Conservation (phyloP, 306 rosid species). For the Elaeagnus macrophylla region DNA sequence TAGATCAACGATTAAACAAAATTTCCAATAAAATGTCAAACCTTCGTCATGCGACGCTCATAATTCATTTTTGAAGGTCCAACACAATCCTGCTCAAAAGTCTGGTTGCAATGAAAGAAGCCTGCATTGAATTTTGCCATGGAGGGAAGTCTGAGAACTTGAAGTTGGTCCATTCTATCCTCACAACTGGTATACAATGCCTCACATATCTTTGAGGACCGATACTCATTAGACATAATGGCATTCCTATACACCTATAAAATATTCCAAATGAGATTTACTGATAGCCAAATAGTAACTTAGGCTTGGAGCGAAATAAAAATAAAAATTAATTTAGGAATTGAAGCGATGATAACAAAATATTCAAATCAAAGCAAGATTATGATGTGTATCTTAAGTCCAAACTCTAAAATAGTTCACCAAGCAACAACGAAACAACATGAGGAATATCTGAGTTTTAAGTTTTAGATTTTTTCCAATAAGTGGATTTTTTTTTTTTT, state of each 20-base stretch:
- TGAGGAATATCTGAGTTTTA: neutral
- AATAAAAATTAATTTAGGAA: too few species aligned
- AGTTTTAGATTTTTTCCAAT: neutral
- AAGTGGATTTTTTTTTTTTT: too few species aligned
- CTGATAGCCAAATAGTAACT: neutral
- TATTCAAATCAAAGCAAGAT: too few species aligned
- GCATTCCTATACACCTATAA: slow-evolving; percentile 52
- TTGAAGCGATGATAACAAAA: too few species aligned
- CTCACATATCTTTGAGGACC: slow-evolving; percentile 86
- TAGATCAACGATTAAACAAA: neutral
- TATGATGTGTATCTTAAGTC: neutral
- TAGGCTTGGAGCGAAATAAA: too few species aligned
- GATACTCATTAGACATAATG: slow-evolving; percentile 56
- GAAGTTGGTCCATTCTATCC: slow-evolving; percentile 90
- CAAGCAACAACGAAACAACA: neutral
- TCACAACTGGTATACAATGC: slow-evolving; percentile 71
- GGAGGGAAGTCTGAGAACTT: slow-evolving; percentile 84
- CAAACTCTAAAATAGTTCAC: neutral
- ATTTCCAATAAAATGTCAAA: slow-evolving; percentile 12
- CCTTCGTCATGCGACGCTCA: slow-evolving; percentile 82
- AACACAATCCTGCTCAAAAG: slow-evolving; percentile 67
- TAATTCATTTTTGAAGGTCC: slow-evolving; percentile 81
- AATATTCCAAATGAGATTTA: slow-evolving; percentile 13
- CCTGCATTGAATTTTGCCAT: slow-evolving; percentile 97
- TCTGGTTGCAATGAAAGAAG: slow-evolving; percentile 67